Evolutionary conservation across 345 rosid species (phyloP).

Genomic region (Noccaea caerulescens): DNA sequence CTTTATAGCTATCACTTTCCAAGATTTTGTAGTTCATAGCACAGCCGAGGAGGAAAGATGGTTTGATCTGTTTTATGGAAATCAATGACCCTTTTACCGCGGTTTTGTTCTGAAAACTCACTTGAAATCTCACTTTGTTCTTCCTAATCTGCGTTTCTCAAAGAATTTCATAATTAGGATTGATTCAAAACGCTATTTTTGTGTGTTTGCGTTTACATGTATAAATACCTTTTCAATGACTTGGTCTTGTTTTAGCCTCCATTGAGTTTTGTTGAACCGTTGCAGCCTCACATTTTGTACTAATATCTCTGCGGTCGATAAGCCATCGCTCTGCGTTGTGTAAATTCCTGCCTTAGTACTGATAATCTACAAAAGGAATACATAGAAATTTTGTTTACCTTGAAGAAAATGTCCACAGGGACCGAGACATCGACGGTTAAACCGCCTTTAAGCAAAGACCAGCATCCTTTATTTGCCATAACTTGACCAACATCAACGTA

Average conservation of each 20-base stretch:
- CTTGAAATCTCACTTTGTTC: slow-evolving; percentile 55
- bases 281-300: slow-evolving; percentile 60
- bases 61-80: slow-evolving; percentile 51
- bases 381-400: slow-evolving; percentile 42
- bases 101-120: slow-evolving; percentile 51
- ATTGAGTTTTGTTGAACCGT: slow-evolving; percentile 61
- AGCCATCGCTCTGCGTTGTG: slow-evolving; percentile 48
- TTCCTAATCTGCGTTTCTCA: slow-evolving; percentile 54
- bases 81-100: slow-evolving; percentile 49
- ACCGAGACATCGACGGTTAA: slow-evolving; percentile 51
- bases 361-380: not conserved
- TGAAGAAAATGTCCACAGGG: slow-evolving; percentile 50
- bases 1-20: slow-evolving; percentile 51
- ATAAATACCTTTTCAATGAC: slow-evolving; percentile 53
- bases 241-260: slow-evolving; percentile 70
- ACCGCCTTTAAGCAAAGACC: slow-evolving; percentile 82
- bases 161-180: not conserved
- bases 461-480: slow-evolving; percentile 60
- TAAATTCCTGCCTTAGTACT: not conserved
- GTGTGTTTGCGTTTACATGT: not conserved
- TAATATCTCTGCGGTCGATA: slow-evolving; percentile 48
- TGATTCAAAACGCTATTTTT: not conserved
- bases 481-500: slow-evolving; percentile 51
- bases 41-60: slow-evolving; percentile 69
- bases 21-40: slow-evolving; percentile 69